A percentile compares a stretch with the other conserved stretches of the same genome.
Conservation (phyloP, 163 green algal genomes). For the Prototheca cutis region DNA sequence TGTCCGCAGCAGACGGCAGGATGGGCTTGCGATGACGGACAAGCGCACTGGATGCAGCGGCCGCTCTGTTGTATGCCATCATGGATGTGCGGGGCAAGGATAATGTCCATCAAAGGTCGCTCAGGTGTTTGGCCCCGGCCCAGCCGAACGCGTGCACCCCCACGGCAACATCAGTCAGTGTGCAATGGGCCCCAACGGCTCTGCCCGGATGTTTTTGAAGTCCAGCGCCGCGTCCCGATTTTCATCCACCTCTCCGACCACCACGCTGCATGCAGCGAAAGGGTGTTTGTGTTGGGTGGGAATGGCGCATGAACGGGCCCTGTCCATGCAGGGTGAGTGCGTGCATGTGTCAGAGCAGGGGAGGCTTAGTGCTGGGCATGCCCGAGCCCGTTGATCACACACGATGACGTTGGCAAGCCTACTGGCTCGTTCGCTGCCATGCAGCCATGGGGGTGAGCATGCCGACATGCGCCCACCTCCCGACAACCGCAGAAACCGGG, state of each 20-base stretch:
- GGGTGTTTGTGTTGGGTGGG: neutral
- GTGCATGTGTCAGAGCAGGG: too few relatives aligned
- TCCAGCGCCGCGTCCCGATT: constrained; percentile 68
- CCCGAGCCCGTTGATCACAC: too few relatives aligned
- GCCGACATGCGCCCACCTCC: too few relatives aligned
- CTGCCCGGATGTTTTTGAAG: constrained; percentile 50
- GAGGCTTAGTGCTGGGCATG: too few relatives aligned
- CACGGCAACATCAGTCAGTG: constrained; percentile 31
- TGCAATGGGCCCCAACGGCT: constrained; percentile 55
- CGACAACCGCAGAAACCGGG: constrained; percentile 45
- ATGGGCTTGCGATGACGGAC: neutral
- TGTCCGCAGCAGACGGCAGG: neutral
- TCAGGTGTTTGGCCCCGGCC: too few relatives aligned
- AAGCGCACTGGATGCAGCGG: neutral
- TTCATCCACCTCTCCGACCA: constrained; percentile 90
- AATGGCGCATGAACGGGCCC: too few relatives aligned
- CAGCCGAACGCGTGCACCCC: neutral
- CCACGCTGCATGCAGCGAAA: constrained; percentile 48
- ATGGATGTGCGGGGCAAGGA: neutral
- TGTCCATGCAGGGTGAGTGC: neutral
- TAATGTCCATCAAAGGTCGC: neutral
- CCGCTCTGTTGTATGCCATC: neutral
- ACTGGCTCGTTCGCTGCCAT: too few relatives aligned
- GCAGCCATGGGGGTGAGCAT: too few relatives aligned
- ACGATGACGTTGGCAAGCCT: too few relatives aligned